Conservation (phyloP, 108 stramenopile genomes). For the Craspedostauros australis region DNA sequence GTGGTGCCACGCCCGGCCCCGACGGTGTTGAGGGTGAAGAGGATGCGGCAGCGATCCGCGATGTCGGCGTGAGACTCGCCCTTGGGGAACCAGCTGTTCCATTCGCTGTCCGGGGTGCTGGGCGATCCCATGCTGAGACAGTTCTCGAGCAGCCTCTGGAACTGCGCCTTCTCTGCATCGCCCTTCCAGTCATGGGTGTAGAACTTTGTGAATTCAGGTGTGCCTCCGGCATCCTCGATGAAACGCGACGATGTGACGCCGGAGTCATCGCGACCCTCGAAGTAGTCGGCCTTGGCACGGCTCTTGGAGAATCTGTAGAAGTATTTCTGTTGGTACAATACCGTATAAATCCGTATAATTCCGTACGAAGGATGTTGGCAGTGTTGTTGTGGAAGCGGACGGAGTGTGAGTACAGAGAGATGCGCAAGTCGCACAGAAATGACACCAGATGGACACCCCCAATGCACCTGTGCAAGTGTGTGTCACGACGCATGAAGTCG, state of each 20-base stretch:
- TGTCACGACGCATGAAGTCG: too few species aligned
- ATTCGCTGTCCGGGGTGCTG: constrained; percentile 44
- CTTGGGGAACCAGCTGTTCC: constrained; percentile 59
- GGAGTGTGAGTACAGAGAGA: constrained; percentile 16
- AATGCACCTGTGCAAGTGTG: not conserved
- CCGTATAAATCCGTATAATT: not conserved
- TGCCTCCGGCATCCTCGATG: constrained; percentile 45
- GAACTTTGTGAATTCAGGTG: constrained; percentile 40
- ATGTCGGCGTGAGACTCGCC: not conserved
- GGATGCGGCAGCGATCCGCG: constrained; percentile 74
- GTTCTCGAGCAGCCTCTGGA: constrained; percentile 61
- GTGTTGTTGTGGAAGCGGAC: constrained; percentile 1
- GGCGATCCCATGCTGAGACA: constrained; percentile 80
- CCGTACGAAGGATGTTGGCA: not conserved
- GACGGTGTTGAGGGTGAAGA: constrained; percentile 79
- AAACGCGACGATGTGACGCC: constrained; percentile 80
- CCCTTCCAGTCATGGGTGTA: constrained; percentile 8
- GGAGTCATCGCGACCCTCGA: constrained; percentile 85
- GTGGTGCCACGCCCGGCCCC: constrained; percentile 77
- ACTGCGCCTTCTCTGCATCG: constrained; percentile 25
- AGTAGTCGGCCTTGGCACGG: constrained; percentile 81
- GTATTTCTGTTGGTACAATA: constrained; percentile 63
- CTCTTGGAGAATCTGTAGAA: constrained; percentile 80
- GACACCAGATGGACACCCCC: too few species aligned
- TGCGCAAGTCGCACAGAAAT: too few species aligned